Base-by-base conservation (phyloP, 139 green algal genomes). In the Picochlorum sp. region DNA sequence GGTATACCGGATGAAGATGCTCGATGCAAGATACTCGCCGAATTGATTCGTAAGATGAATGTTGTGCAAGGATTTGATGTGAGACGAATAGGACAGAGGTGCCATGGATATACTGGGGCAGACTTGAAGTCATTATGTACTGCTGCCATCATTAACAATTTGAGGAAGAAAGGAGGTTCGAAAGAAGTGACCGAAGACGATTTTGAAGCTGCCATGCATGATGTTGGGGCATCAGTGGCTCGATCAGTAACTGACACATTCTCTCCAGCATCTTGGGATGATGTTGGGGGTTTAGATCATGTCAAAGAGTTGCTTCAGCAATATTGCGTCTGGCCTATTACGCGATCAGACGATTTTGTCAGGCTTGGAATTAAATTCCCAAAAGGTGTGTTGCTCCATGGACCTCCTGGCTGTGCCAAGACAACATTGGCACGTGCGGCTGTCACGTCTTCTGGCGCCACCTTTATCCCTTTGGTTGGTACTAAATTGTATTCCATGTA, bases 401-500 rank as follows among this genome's bases (percentile, higher is more conserved):
- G 90, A 0, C 86, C 89, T 4, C 90, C 90, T 21, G 86, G 89
- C 23, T 95, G 88, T 72, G 84, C 75, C 66, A 96, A 96, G 72
- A 96, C 90, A 1, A 89, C 81, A 26, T 67, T 96, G 31, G 88
- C 86, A 3, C 66, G 83, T 8, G 90, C 89, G 10, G 85, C 82
- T 11, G 89, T 86, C 26, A 81, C 73, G 50, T 77, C 69, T 14
- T 83, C 71, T 49, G 74, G 81, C 4, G 85, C 83, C 15, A 87
- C 81, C 20, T 73, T 96, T 47, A 76, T 94, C 15, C 54, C 85
- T 0, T 70, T 96, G 11, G 84, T 81, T 3, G 73, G 71, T 57
- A 77, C 75, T 1, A 21, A 47, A 78, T 73, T 96, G 44, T 94
- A 84, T 76, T 83, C 65, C 54, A 87, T 88, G 86, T 96, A 91